These are phyloP conservation scores for Collariella sp. DNA, from an alignment of 495 filamentous ascomycete genomes.

Conservation along the genomic window DNA sequence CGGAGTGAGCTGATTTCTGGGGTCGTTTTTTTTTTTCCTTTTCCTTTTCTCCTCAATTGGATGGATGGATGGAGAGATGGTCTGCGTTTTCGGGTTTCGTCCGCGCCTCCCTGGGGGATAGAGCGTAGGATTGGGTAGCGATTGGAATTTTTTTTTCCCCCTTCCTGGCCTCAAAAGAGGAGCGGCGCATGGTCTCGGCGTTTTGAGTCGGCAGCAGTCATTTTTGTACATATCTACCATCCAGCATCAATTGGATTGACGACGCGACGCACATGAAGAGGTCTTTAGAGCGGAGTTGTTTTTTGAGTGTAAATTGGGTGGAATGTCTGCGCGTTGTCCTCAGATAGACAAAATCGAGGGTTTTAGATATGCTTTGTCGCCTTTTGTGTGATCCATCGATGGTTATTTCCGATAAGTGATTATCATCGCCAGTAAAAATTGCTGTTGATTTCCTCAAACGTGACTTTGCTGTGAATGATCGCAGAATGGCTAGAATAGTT, in stretches of 20 bases:
- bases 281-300: not conserved
- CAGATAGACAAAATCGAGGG: not conserved
- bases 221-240: not conserved
- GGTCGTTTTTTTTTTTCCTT: not conserved
- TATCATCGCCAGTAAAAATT: not conserved
- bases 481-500: too few relatives aligned
- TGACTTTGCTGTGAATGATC: too few relatives aligned
- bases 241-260: conserved; percentile 1
- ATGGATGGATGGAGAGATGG: not conserved
- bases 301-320: not conserved
- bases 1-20: conserved; percentile 15
- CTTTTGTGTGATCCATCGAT: not conserved
- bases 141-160: not conserved
- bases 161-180: not conserved
- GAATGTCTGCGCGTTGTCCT: not conserved
- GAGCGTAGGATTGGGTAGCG: conserved; percentile 1
- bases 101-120: not conserved
- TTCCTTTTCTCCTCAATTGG: not conserved
- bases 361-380: not conserved
- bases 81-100: not conserved
- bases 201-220: not conserved
- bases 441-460: too few relatives aligned
- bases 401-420: not conserved
- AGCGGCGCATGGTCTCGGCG: conserved; percentile 8
- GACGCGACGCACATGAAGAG: conserved; percentile 2